These are phyloP conservation scores for Eutrema heterophyllum DNA, from an alignment of 345 rosid species.

Conservation along the genomic window DNA sequence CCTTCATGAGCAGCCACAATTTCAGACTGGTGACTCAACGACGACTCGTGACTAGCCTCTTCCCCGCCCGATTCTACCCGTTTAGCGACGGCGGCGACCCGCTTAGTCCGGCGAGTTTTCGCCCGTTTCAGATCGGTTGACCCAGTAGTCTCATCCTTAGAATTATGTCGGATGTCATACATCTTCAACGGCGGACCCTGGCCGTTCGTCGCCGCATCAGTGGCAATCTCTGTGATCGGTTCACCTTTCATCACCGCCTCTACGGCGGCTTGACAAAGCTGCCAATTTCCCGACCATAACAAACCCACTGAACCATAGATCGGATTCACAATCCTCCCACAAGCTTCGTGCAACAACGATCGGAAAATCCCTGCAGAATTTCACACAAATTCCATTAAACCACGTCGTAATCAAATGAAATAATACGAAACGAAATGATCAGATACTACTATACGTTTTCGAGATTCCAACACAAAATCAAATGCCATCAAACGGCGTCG, in stretches of 20 bases:
- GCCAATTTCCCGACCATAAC: slow-evolving; percentile 94
- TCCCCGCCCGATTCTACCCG: slow-evolving; percentile 23
- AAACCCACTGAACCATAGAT: slow-evolving; percentile 94
- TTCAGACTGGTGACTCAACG: slow-evolving; percentile 87
- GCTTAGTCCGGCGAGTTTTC: slow-evolving; percentile 18
- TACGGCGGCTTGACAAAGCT: slow-evolving; percentile 89
- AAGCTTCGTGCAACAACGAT: slow-evolving; percentile 93
- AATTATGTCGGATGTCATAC: slow-evolving; percentile 82
- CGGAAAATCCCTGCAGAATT: slow-evolving; percentile 70
- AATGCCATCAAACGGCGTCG: not conserved
- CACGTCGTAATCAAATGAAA: not conserved
- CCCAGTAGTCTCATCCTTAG: slow-evolving; percentile 54
- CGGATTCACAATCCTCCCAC: slow-evolving; percentile 97
- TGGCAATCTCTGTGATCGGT: slow-evolving; percentile 68
- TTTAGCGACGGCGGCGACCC: not conserved
- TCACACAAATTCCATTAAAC: not conserved
- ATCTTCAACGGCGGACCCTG: slow-evolving; percentile 81
- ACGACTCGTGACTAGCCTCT: slow-evolving; percentile 70
- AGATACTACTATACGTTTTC: not conserved
- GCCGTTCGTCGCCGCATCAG: slow-evolving; percentile 67
- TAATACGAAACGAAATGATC: not conserved
- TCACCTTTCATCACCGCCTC: slow-evolving; percentile 79
- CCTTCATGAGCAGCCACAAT: slow-evolving; percentile 39
- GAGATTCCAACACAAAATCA: not conserved
- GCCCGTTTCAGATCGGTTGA: not conserved